Base-by-base conservation (phyloP, 23 red algal genomes). In the Gracilaria domingensis region DNA sequence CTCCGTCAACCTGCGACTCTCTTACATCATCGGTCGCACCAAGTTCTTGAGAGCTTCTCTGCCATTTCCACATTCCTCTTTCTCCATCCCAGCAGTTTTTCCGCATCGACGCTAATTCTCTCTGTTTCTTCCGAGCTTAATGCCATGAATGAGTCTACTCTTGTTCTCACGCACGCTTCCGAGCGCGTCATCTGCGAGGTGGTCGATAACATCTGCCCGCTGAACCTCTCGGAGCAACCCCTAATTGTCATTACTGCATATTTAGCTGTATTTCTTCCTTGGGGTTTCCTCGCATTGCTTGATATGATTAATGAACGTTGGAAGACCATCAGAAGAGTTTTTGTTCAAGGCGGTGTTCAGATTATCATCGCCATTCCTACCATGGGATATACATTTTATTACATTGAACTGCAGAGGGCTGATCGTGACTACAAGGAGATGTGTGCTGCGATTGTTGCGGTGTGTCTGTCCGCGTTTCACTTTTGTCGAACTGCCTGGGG, bases 371-470 rank as follows among this genome's bases (percentile, higher is more conserved):
- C 72, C 11, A 12, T 77, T 25, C 40, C 49, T 8, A 40, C 72
- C 8, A 40, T 77, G n/a, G 33, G 21, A 23, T 40, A 49, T 26
- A 77, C 49, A 26, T 14, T 39, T 26, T 40, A 24, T 42, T 77
- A 77, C 32, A 49, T 77, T 0, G 8, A 24, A 12, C 49, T 77
- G 12, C 72, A 77, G 32, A 45, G 40, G 23, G 49, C 32, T 20
- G 72, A 40, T 77, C 72, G 34, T 8, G 72, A 77, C 26, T 77
- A 49, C 49, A 77, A 77, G 26, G 72, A 77, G 33, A 77, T 77
- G 72, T 49, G 72, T 77, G 72, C 72, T 26, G 72, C 72, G 4
- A 77, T 77, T 25, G 72, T 77, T 26, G 72, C 72, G n/a, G 24
- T 77, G 7, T 77, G 72, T 77, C 49, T 77, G 17, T 40, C 72